Evolutionary conservation across 768 basidiomycete species (phyloP).

Genomic region (Chlorophyllum brunneum): DNA sequence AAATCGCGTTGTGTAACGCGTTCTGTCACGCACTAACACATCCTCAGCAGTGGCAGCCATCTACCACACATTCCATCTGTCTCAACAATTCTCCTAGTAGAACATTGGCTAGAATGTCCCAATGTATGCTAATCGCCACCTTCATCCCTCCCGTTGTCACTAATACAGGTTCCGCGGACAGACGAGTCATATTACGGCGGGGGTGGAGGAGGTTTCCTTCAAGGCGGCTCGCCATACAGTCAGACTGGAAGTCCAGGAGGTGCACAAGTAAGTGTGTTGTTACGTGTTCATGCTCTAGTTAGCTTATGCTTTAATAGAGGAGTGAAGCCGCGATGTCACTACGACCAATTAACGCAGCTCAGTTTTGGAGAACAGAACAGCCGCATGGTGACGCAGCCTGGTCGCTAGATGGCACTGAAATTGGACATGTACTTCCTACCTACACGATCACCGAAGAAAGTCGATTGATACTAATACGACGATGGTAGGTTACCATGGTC

Average conservation of each 20-base stretch:
- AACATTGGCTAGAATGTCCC: slow-evolving; percentile 33
- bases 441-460: neutral
- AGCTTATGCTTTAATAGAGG: slow-evolving; percentile 20
- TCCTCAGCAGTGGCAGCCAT: neutral
- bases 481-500: slow-evolving; percentile 23
- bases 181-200: slow-evolving; percentile 36
- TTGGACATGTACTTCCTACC: slow-evolving; percentile 60
- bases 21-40: neutral
- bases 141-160: neutral
- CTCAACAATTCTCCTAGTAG: too few relatives aligned
- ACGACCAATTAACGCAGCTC: slow-evolving; percentile 75
- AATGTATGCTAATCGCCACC: slow-evolving; percentile 32
- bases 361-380: slow-evolving; percentile 74
- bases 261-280: slow-evolving; percentile 31
- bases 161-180: neutral
- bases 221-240: slow-evolving; percentile 58
- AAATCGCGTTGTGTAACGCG: slow-evolving; percentile 3
- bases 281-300: neutral
- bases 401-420: slow-evolving; percentile 73
- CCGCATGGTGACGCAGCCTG: slow-evolving; percentile 88
- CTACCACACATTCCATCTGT: slow-evolving; percentile 14
- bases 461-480: slow-evolving; percentile 1
- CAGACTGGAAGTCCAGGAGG: slow-evolving; percentile 59
- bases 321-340: slow-evolving; percentile 35
- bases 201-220: slow-evolving; percentile 55